Evolutionary conservation across 768 basidiomycete species (phyloP).

Genomic region (Suillus luteus): DNA sequence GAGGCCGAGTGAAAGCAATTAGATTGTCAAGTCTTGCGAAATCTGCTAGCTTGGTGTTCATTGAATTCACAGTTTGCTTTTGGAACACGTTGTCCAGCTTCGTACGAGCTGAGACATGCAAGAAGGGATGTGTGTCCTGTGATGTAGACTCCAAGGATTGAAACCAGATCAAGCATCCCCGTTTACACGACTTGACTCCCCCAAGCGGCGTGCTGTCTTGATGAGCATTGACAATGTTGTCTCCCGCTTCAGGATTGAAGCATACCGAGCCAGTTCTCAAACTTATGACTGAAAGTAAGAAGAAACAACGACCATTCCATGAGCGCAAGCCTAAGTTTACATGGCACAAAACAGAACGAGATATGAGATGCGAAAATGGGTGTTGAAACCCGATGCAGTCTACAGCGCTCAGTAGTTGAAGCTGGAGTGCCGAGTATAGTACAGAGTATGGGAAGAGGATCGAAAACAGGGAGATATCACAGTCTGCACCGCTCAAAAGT

Average conservation of each 20-base stretch:
- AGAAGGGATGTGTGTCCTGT: too few relatives aligned
- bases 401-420: background rate
- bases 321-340: background rate
- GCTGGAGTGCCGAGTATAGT: background rate
- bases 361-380: background rate
- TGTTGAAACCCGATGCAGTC: too few relatives aligned
- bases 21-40: too few relatives aligned
- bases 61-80: too few relatives aligned
- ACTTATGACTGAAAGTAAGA: background rate
- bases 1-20: too few relatives aligned
- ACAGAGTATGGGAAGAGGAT: background rate
- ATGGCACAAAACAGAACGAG: background rate
- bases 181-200: too few relatives aligned
- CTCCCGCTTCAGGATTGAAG: background rate
- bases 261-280: background rate
- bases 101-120: too few relatives aligned
- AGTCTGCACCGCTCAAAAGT: background rate
- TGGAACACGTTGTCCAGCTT: too few relatives aligned
- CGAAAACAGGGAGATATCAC: background rate
- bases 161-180: too few relatives aligned
- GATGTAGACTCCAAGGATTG: too few relatives aligned
- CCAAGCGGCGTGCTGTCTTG: too few relatives aligned
- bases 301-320: background rate
- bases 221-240: background rate
- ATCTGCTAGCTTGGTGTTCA: too few relatives aligned